phyloP scores from a whole-genome alignment of 495 filamentous ascomycete genomes.

The Hypoxylon fuscum region DNA sequence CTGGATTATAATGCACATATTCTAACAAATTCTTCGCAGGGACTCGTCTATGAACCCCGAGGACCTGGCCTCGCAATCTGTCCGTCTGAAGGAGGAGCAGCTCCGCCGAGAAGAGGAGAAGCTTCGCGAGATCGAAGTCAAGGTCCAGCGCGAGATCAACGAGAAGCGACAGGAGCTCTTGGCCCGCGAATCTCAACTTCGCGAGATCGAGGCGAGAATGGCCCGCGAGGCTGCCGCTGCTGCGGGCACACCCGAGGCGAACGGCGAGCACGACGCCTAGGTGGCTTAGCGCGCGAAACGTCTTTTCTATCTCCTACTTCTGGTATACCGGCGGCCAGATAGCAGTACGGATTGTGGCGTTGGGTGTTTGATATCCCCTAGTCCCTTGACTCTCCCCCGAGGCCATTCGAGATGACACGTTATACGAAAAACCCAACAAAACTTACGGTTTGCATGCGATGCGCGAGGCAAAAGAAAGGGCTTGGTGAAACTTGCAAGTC shows the following conservation, averaged over 20 bases:
- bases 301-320: constrained; percentile 37
- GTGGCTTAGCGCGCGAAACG: constrained; percentile 16
- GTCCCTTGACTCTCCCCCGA: constrained; percentile 27
- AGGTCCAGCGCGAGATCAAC: constrained; percentile 99
- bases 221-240: constrained; percentile 61
- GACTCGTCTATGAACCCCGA: constrained; percentile 97
- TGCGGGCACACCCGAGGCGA: constrained; percentile 53
- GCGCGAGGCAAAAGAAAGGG: constrained; percentile 32
- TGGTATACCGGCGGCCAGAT: constrained; percentile 34
- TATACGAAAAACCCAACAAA: constrained; percentile 40
- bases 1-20: constrained; percentile 1
- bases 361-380: constrained; percentile 47
- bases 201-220: constrained; percentile 82
- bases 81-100: constrained; percentile 98
- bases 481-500: constrained; percentile 47
- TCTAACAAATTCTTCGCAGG: constrained; percentile 52
- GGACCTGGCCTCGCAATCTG: constrained; percentile 94
- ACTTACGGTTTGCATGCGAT: constrained; percentile 42
- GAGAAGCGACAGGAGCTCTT: constrained; percentile 99
- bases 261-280: constrained; percentile 58
- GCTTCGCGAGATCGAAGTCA: constrained; percentile 97
- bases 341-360: constrained; percentile 40
- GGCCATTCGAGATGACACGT: constrained; percentile 35
- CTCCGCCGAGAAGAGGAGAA: constrained; percentile 99
- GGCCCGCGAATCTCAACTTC: constrained; percentile 96